Evolutionary conservation across 441 rosid species (phyloP).

Genomic region (Gossypium davidsonii): DNA sequence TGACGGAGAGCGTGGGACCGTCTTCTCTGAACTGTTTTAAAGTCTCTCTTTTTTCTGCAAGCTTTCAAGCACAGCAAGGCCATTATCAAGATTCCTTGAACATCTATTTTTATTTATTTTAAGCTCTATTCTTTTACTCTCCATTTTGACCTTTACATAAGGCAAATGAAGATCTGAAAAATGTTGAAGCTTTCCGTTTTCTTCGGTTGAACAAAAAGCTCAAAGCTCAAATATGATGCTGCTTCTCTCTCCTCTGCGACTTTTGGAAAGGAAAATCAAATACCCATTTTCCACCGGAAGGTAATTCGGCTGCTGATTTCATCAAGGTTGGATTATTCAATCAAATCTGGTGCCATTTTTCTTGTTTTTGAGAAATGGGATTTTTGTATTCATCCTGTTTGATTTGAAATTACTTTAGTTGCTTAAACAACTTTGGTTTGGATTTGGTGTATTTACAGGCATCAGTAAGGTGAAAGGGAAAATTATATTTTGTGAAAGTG

Average conservation of each 20-base stretch:
- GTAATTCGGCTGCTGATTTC: slow-evolving; percentile 15
- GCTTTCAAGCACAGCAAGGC: not conserved
- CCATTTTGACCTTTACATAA: not conserved
- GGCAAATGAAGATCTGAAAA: slow-evolving; percentile 21
- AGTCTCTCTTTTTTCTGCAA: not conserved
- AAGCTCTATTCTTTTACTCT: not conserved
- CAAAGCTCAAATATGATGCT: not conserved
- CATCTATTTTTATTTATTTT: not conserved
- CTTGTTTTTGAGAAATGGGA: not conserved
- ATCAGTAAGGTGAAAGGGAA: slow-evolving; percentile 10
- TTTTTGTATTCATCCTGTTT: not conserved
- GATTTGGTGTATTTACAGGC: not conserved
- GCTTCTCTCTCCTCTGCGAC: not conserved
- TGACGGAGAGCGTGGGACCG: not conserved
- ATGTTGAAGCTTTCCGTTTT: not conserved
- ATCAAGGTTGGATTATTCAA: not conserved
- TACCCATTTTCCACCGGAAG: slow-evolving; percentile 18
- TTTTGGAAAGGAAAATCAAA: slow-evolving; percentile 17
- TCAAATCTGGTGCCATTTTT: not conserved
- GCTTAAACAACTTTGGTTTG: slow-evolving; percentile 5
- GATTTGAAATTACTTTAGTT: not conserved
- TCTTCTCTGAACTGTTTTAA: not conserved
- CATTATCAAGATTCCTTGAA: not conserved
- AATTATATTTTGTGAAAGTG: slow-evolving; percentile 3
- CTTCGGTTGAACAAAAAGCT: not conserved